A percentile compares a stretch with the other conserved stretches of the same genome.
Conservation (phyloP, 73 alveolate species). For the Tetrahymena thermophila region DNA sequence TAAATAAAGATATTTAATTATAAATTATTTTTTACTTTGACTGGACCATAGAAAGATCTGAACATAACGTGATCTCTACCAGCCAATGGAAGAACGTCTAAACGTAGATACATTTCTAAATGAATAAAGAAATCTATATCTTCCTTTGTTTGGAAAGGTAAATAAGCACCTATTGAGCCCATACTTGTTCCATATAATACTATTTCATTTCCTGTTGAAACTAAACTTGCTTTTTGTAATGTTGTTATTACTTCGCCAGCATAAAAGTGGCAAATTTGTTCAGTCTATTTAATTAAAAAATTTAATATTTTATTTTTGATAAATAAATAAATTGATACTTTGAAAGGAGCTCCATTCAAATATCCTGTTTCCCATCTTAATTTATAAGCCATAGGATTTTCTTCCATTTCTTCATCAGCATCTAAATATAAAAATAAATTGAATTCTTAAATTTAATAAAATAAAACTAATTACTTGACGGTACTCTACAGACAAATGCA, state of each 20-base stretch:
- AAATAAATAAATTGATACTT: conserved; percentile 26
- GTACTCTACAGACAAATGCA: conserved; percentile 87
- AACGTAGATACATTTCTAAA: conserved; percentile 97
- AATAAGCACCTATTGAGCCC: conserved; percentile 88
- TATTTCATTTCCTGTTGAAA: conserved; percentile 78
- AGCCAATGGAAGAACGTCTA: conserved; percentile 90
- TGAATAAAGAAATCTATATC: conserved; percentile 98
- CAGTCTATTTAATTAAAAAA: conserved; percentile 4
- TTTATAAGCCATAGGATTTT: conserved; percentile 90
- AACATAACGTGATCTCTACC: conserved; percentile 98
- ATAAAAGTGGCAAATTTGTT: conserved; percentile 84
- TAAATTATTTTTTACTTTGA: conserved; percentile 49
- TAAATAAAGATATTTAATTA: conserved; percentile 8
- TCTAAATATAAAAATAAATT: conserved; percentile 14
- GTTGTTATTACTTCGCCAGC: conserved; percentile 93
- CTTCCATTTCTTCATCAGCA: conserved; percentile 91
- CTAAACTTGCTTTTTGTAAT: conserved; percentile 61
- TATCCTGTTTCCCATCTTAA: conserved; percentile 92
- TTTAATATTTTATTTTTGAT: no score
- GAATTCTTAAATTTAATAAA: neutral
- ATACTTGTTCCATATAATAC: conserved; percentile 87
- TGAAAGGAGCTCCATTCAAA: conserved; percentile 95
- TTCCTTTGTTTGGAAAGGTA: conserved; percentile 88
- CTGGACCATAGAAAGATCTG: conserved; percentile 87
- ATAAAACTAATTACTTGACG: conserved; percentile 23